Percentiles rank a stretch among this genome's conserved stretches.
Conservation (phyloP, 306 rosid genomes). For the Geum urbanum region DNA sequence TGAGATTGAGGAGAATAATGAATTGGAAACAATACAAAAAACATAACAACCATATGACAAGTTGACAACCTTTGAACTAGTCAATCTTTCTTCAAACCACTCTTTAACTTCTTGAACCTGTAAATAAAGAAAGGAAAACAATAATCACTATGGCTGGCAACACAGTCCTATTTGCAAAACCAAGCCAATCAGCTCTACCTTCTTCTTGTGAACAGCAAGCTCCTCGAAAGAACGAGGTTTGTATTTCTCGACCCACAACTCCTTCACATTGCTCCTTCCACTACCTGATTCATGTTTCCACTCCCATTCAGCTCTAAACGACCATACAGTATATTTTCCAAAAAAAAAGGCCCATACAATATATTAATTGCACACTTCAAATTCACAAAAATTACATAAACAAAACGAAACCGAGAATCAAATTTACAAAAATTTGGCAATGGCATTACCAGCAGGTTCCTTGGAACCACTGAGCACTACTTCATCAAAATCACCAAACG, state of each 20-base stretch:
- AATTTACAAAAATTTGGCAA: slow-evolving; percentile 7
- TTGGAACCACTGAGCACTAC: slow-evolving; percentile 58
- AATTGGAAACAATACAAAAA: not conserved
- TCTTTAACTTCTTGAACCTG: slow-evolving; percentile 77
- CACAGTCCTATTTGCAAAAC: slow-evolving; percentile 15
- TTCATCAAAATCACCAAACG: slow-evolving; percentile 68
- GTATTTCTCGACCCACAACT: slow-evolving; percentile 82
- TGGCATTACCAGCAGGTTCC: slow-evolving; percentile 78
- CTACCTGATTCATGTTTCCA: slow-evolving; percentile 41
- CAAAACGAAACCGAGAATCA: not conserved
- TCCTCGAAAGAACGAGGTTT: slow-evolving; percentile 66
- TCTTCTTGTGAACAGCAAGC: slow-evolving; percentile 88
- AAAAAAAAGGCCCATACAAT: not conserved
- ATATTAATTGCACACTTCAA: not conserved
- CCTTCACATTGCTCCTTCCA: slow-evolving; percentile 36
- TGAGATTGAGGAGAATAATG: slow-evolving; percentile 2
- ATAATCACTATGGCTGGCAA: slow-evolving; percentile 11
- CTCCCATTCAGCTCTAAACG: slow-evolving; percentile 17
- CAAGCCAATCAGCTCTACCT: slow-evolving; percentile 42
- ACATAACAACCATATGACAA: not conserved
- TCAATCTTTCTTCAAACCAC: slow-evolving; percentile 81
- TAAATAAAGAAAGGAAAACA: not conserved
- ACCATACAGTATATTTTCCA: not conserved
- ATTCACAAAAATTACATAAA: not conserved
- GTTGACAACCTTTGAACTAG: slow-evolving; percentile 63